Conservation (phyloP, 768 basidiomycete genomes). For the Russula emetica region DNA sequence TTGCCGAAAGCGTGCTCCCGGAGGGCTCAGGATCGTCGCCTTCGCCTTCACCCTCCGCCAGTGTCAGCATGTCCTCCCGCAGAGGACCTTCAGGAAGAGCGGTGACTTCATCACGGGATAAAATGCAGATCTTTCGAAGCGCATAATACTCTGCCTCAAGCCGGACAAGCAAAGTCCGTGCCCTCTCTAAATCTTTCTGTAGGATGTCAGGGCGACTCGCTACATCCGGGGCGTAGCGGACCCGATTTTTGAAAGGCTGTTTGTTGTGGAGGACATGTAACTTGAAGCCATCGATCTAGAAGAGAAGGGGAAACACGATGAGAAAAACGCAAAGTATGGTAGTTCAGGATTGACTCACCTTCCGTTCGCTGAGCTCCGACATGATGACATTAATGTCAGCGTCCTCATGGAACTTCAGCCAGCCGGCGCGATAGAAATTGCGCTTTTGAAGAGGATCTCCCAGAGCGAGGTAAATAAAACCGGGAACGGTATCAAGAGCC, state of each 20-base stretch:
- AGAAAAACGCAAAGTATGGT: neutral
- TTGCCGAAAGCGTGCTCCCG: conserved; percentile 69
- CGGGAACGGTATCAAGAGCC: conserved; percentile 73
- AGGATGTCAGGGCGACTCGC: conserved; percentile 78
- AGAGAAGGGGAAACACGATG: conserved; percentile 1
- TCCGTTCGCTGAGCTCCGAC: conserved; percentile 73
- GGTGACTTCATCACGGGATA: conserved; percentile 26
- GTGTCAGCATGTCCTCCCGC: conserved; percentile 26
- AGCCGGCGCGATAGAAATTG: conserved; percentile 91
- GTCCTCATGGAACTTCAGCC: conserved; percentile 83
- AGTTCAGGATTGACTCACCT: conserved; percentile 45
- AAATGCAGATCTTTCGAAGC: conserved; percentile 44
- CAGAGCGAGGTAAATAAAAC: conserved; percentile 83
- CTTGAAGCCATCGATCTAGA: conserved; percentile 90
- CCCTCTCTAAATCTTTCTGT: conserved; percentile 74
- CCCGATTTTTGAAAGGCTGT: conserved; percentile 70
- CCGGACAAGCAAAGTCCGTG: conserved; percentile 62
- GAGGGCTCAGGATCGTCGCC: conserved; percentile 51
- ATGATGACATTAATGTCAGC: conserved; percentile 75
- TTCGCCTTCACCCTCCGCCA: conserved; percentile 33
- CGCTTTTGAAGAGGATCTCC: conserved; percentile 92
- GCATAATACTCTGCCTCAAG: conserved; percentile 67
- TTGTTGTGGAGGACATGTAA: conserved; percentile 82
- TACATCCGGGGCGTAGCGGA: conserved; percentile 78
- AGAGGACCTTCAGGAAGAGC: conserved; percentile 26